phyloP scores from a whole-genome alignment of 2,329 filamentous ascomycete genomes.

The Xylaria polymorpha region DNA sequence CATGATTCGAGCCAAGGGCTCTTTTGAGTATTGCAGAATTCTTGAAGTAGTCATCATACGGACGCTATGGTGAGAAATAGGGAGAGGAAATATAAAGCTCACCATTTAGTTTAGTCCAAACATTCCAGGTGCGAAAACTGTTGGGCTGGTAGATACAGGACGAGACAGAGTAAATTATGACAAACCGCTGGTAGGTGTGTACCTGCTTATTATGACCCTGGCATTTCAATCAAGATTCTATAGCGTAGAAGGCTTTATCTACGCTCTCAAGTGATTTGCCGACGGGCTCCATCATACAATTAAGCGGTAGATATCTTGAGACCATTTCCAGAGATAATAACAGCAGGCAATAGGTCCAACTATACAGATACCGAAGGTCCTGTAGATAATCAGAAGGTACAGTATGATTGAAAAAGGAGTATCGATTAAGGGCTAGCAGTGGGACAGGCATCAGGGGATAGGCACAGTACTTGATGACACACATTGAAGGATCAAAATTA shows the following conservation, averaged over 20 bases:
- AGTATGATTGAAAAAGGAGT: background rate
- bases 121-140: background rate
- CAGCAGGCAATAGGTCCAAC: background rate
- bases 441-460: background rate
- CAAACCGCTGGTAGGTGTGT: background rate
- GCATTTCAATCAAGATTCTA: background rate
- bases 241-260: background rate
- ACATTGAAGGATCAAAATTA: slow-evolving; percentile 14
- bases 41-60: slow-evolving; percentile 51
- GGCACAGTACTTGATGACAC: background rate
- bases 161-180: background rate
- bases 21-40: slow-evolving; percentile 54
- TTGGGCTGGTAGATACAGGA: background rate
- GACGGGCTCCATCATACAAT: background rate
- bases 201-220: background rate
- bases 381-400: background rate
- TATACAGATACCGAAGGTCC: background rate
- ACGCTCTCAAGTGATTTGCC: background rate
- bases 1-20: slow-evolving; percentile 45
- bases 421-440: background rate
- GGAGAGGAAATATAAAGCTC: slow-evolving; percentile 10
- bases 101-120: slow-evolving; percentile 1
- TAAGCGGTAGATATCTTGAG: background rate
- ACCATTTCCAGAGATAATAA: background rate
- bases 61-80: slow-evolving; percentile 4